Percentiles rank a stretch among this genome's conserved stretches.
Evolutionary conservation across 2,329 filamentous ascomycete genomes (phyloP).

Genomic region (Trematosphaeria pertusa): DNA sequence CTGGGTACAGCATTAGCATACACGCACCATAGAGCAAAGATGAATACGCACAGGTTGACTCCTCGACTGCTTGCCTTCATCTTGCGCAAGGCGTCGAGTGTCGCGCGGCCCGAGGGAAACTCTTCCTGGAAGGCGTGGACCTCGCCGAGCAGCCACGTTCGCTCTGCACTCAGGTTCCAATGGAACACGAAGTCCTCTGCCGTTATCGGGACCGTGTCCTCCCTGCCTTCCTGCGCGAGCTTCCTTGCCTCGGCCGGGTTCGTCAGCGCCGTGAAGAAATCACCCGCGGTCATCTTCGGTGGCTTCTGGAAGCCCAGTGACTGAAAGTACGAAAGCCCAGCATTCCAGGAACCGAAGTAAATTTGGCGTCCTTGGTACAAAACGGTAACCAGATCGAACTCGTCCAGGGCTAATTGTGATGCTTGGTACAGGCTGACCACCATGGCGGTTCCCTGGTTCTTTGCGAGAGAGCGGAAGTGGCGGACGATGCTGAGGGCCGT

Average conservation of each 20-base stretch:
- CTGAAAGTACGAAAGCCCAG: slow-evolving; percentile 71
- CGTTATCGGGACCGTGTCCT: slow-evolving; percentile 48
- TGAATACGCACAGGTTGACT: no score
- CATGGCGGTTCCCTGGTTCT: slow-evolving; percentile 42
- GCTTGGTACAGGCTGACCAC: slow-evolving; percentile 10
- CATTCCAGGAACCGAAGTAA: slow-evolving; percentile 68
- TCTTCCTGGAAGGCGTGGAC: neutral
- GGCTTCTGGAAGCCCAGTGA: slow-evolving; percentile 66
- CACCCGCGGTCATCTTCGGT: slow-evolving; percentile 66
- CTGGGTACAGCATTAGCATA: no score
- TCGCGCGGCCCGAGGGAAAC: neutral
- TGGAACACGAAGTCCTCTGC: slow-evolving; percentile 51
- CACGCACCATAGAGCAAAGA: no score
- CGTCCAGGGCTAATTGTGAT: neutral
- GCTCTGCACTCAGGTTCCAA: slow-evolving; percentile 55
- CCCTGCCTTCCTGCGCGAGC: slow-evolving; percentile 44
- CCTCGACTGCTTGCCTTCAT: no score
- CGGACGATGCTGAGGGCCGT: neutral
- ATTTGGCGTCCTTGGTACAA: slow-evolving; percentile 69
- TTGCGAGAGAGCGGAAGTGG: neutral
- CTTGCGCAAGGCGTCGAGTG: no score
- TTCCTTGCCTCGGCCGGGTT: slow-evolving; percentile 49
- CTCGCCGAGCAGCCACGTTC: no score
- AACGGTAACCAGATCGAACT: slow-evolving; percentile 19
- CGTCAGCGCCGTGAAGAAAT: slow-evolving; percentile 76